phyloP scores from a whole-genome alignment of 331 rosid species.

The Ulmus americana region DNA sequence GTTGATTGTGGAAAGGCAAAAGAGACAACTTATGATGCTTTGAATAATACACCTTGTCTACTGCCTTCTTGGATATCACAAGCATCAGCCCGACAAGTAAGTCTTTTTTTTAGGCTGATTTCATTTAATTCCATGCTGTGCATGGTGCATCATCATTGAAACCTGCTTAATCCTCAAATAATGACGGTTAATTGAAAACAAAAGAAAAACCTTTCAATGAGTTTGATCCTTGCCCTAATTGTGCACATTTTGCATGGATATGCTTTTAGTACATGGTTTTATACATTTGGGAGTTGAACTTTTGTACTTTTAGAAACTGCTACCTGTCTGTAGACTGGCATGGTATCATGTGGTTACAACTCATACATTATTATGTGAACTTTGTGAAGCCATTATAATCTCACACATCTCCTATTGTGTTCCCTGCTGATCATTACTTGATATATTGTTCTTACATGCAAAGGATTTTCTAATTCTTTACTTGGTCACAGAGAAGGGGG shows the following conservation, averaged over 20 bases:
- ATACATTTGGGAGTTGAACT: neutral
- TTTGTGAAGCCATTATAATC: neutral
- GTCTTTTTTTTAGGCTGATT: slow-evolving; percentile 30
- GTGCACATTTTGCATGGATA: slow-evolving; percentile 11
- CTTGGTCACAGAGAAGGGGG: slow-evolving; percentile 79
- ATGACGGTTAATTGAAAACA: neutral
- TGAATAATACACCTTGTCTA: slow-evolving; percentile 92
- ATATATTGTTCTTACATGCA: neutral
- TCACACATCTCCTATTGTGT: neutral
- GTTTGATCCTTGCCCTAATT: neutral
- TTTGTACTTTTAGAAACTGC: neutral
- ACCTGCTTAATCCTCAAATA: neutral
- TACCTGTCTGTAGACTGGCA: neutral
- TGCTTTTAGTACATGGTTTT: slow-evolving; percentile 11
- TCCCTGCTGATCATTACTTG: neutral
- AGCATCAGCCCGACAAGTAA: slow-evolving; percentile 92
- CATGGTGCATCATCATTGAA: neutral
- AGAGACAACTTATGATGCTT: slow-evolving; percentile 95
- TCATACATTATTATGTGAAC: too few relatives aligned
- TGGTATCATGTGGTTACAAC: too few relatives aligned
- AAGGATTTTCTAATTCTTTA: slow-evolving; percentile 14
- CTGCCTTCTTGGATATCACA: slow-evolving; percentile 95
- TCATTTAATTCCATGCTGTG: slow-evolving; percentile 3
- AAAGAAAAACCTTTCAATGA: slow-evolving; percentile 1
- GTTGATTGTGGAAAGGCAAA: slow-evolving; percentile 96